These are phyloP conservation scores for Ogataea nitratoaversa DNA, from an alignment of 805 yeast genomes.

Conservation along the genomic window DNA sequence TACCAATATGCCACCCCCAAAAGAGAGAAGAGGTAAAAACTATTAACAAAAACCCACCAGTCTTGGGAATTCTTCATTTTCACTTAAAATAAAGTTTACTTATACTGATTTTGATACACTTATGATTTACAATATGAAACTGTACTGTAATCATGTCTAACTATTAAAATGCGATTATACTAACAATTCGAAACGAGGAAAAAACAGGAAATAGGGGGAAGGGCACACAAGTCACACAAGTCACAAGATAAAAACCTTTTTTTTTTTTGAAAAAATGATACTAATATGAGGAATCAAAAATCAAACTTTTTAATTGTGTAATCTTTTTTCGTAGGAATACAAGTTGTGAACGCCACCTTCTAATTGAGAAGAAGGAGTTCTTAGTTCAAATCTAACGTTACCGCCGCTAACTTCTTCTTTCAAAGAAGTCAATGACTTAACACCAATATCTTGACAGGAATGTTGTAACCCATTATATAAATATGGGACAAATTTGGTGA, in stretches of 20 bases:
- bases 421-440: slow-evolving; percentile 57
- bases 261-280: too few species aligned
- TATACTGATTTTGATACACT: too few species aligned
- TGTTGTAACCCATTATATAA: slow-evolving; percentile 94
- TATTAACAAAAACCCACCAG: too few species aligned
- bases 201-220: neutral
- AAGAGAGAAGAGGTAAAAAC: too few species aligned
- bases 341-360: slow-evolving; percentile 98
- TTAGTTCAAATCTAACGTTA: slow-evolving; percentile 85
- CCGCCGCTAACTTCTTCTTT: slow-evolving; percentile 63
- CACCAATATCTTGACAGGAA: slow-evolving; percentile 98
- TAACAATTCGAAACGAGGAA: neutral
- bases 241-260: neutral
- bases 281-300: too few species aligned
- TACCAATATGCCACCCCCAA: too few species aligned
- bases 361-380: slow-evolving; percentile 97
- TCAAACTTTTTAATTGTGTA: slow-evolving; percentile 59
- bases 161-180: neutral
- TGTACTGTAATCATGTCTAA: neutral
- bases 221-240: neutral
- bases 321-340: slow-evolving; percentile 95
- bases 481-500: slow-evolving; percentile 91
- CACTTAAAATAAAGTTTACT: too few species aligned
- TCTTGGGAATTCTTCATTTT: too few species aligned
- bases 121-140: too few species aligned